Evolutionary conservation across 257 asterid species (phyloP).

Genomic region (Petunia secreta): DNA sequence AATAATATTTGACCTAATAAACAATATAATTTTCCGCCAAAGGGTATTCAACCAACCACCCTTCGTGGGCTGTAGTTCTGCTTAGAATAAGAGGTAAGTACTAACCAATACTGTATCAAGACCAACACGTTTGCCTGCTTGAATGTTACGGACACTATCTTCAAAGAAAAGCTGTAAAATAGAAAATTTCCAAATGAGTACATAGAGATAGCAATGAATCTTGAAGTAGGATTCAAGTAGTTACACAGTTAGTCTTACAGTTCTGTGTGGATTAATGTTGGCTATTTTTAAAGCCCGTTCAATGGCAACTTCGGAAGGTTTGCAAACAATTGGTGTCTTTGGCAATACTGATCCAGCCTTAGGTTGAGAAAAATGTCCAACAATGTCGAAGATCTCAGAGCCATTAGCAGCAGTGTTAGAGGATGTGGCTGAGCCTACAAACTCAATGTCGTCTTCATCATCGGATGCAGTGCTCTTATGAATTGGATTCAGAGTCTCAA

Average conservation of each 20-base stretch:
- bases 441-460: conserved; percentile 80
- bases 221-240: background rate
- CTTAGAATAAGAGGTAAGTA: too few species aligned
- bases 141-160: conserved; percentile 84
- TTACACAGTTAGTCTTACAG: conserved; percentile 51
- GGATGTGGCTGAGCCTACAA: conserved; percentile 48
- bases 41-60: too few species aligned
- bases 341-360: conserved; percentile 58
- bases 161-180: conserved; percentile 79
- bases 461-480: conserved; percentile 70
- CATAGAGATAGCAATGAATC: background rate
- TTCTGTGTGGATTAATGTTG: conserved; percentile 75
- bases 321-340: conserved; percentile 84
- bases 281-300: conserved; percentile 79
- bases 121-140: conserved; percentile 80
- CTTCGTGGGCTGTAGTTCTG: background rate
- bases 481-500: conserved; percentile 86
- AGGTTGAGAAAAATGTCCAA: conserved; percentile 70
- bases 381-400: conserved; percentile 68
- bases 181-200: background rate
- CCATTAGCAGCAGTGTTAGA: conserved; percentile 25
- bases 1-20: too few species aligned
- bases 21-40: too few species aligned
- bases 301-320: conserved; percentile 82
- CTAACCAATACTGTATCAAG: conserved; percentile 85